Evolutionary conservation across 2,329 filamentous ascomycete species (phyloP), one percentile per base, ranked within the genome.

Genomic region (Alternaria sp.): DNA sequence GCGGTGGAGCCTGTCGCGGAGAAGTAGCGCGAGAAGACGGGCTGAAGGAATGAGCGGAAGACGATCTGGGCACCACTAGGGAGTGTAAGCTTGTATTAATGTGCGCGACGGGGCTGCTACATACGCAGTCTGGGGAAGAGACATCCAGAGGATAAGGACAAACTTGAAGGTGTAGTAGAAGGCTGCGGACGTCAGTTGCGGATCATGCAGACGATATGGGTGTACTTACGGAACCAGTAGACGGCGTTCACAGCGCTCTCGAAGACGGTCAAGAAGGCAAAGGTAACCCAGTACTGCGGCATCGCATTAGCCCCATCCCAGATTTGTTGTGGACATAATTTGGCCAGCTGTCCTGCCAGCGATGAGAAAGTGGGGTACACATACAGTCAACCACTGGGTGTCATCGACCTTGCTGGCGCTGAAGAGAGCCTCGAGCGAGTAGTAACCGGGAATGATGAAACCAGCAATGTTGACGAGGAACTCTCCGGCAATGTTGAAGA

Each of bases 111-210:
- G 21, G 21, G 23, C 21, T 30, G 7, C 10, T 25, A 85, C 91
- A 80, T 90, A 97, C 95, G 87, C 86, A 86, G 96, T 97, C 82
- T 92, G 88, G 81, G 96, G 96, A 77, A 99, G 93, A 74, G 95
- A 90, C 85, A 99, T 93, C 96, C 96, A 99, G 81, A 99, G 90
- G 76, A 98, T 88, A 81, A 98, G 91, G 79, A 96, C 86, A 80
- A 99, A 97, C 89, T 99, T 99, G 91, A 99, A 98, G 80, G 94
- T 95, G 85, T 93, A 99, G 91, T 99, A 99, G 86, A 99, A 99
- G 79, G 96, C 83, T 82, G 60, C n/a, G 9, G 32, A 23, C 19
- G 61, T 75, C 58, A 73, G 71, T 62, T 21, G 30, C 11, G 60
- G 19, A 25, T 15, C 28, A 21, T 32, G 17, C 23, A 40, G 44